Percentiles rank a stretch among this genome's conserved stretches.
These are phyloP conservation scores for Acanthamoeba quina DNA, from an alignment of 208 protist genomes.

Conservation along the genomic window DNA sequence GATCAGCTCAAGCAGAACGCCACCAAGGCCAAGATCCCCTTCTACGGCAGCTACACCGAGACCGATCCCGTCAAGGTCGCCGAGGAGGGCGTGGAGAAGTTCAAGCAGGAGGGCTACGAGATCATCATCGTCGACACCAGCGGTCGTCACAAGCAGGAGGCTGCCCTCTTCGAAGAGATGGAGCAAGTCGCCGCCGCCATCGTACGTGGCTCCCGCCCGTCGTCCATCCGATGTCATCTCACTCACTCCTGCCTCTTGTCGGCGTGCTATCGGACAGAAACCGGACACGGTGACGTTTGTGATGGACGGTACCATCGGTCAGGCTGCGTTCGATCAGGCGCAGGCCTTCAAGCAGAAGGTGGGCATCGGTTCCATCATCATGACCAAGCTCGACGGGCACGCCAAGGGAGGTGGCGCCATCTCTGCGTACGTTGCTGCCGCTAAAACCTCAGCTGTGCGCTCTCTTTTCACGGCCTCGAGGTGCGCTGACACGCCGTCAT, in stretches of 20 bases:
- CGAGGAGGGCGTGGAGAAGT: constrained; percentile 96
- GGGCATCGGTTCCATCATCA: constrained; percentile 97
- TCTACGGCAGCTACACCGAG: constrained; percentile 96
- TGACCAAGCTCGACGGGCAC: constrained; percentile 99
- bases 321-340: constrained; percentile 96
- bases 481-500: neutral
- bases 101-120: constrained; percentile 94
- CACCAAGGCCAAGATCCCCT: constrained; percentile 98
- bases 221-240: neutral
- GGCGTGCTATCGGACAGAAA: constrained; percentile 79
- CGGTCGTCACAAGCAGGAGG: constrained; percentile 99
- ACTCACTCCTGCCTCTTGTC: neutral
- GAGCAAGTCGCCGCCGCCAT: constrained; percentile 91
- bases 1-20: constrained; percentile 99
- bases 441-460: too few relatives aligned
- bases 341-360: constrained; percentile 92
- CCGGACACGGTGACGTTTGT: constrained; percentile 98
- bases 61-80: constrained; percentile 97
- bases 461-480: neutral
- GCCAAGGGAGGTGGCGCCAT: constrained; percentile 99
- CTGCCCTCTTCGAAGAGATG: constrained; percentile 99
- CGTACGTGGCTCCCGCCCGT: neutral
- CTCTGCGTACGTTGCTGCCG: constrained; percentile 87
- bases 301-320: constrained; percentile 98
- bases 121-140: constrained; percentile 99